Base-by-base conservation (phyloP, 2,329 filamentous ascomycete genomes). In the Fusarium citri region DNA sequence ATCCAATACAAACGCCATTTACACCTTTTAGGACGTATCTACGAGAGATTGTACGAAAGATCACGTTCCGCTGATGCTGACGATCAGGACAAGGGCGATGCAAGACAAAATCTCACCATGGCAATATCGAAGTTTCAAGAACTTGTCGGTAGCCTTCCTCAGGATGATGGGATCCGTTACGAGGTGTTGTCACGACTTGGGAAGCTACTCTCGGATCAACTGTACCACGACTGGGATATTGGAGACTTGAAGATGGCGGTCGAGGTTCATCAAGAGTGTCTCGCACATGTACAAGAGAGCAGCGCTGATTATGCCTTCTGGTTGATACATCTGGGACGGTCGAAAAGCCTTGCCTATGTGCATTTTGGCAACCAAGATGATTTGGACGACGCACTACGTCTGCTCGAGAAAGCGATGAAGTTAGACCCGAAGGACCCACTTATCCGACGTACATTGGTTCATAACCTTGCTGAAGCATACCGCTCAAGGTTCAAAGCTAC, bases 371-470 rank as follows among this genome's bases (percentile, higher is more conserved):
- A 51, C 11, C n/a, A 4, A 0, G 0, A 0, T 8, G 54, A 51
- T 15, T 1, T 51, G 0, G 10, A 40, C 4, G 15, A 50, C 9
- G 20, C 45, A 2, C 8, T 56, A 0, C 9, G 28, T 4, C 11
- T 56, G 1, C 54, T 56, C 1, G 23, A 30, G 3, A 15, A 40
- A n/a, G 45, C 23, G 9, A 56, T 15, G 7, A 22, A 23, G 3
- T 15, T 50, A 0, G 2, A 23, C 3, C 0, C 5, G 3, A 0
- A 23, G 0, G 23, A 30, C 6, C 28, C 10, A 3, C 10, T 11
- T 3, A n/a, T 50, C 15, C 5, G 8, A 8, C 31, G 22, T 0
- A 20, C 10, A 5, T 3, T 56, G 2, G 0, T 28, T 0, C 30
- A 28, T 1, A n/a, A 26, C 1, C n/a, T 56, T 3, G 43, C 54